These are phyloP conservation scores for Phytophthora constricta DNA, from an alignment of 352 stramenopile genomes.

Conservation along the genomic window DNA sequence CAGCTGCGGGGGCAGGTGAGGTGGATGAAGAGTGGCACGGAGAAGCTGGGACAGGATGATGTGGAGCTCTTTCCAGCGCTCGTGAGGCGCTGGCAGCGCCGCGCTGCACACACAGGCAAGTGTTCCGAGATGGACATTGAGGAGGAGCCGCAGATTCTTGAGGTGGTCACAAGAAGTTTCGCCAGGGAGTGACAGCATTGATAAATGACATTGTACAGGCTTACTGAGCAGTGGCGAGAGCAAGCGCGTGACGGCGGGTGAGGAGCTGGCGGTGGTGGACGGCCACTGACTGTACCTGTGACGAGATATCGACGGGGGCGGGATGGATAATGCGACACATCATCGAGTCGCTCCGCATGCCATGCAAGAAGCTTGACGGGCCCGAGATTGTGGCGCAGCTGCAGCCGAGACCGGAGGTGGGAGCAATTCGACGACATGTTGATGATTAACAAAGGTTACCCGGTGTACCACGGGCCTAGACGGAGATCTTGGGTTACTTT, in stretches of 20 bases:
- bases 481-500: slow-evolving; percentile 88
- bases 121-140: too few species aligned
- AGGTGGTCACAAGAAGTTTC: too few species aligned
- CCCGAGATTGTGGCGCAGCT: slow-evolving; percentile 50
- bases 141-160: too few species aligned
- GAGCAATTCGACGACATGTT: slow-evolving; percentile 95
- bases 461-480: slow-evolving; percentile 92
- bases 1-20: too few species aligned
- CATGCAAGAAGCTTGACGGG: slow-evolving; percentile 44
- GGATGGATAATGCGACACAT: slow-evolving; percentile 96
- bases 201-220: too few species aligned
- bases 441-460: slow-evolving; percentile 89
- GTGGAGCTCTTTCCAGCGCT: too few species aligned
- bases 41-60: too few species aligned
- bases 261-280: slow-evolving; percentile 91
- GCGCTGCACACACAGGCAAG: too few species aligned
- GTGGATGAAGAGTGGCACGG: too few species aligned
- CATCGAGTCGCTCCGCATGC: slow-evolving; percentile 56
- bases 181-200: too few species aligned
- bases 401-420: slow-evolving; percentile 90
- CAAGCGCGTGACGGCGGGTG: slow-evolving; percentile 89
- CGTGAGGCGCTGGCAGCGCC: too few species aligned
- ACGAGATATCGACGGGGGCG: slow-evolving; percentile 94
- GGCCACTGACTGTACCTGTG: slow-evolving; percentile 78
- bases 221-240: slow-evolving; percentile 91